These are phyloP conservation scores for Septoria petroselini DNA, from an alignment of 2,329 filamentous ascomycete genomes.

Conservation along the genomic window DNA sequence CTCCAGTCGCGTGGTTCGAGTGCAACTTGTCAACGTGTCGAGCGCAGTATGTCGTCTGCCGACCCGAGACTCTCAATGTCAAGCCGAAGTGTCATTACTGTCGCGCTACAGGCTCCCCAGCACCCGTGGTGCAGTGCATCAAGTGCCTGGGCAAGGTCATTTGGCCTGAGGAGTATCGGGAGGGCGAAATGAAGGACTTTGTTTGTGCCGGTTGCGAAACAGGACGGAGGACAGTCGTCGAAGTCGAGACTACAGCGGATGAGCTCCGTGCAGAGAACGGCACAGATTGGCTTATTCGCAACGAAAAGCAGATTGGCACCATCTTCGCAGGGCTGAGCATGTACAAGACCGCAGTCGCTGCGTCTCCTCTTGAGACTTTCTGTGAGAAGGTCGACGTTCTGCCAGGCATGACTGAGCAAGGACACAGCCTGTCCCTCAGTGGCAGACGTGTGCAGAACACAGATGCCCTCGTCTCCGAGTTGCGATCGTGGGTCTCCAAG, in stretches of 20 bases:
- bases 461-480: background rate
- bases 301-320: conserved; percentile 7
- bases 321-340: conserved; percentile 1
- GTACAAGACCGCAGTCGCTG: conserved; percentile 1
- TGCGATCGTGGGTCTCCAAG: conserved; percentile 9
- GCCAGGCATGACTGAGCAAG: background rate
- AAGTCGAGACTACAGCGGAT: conserved; percentile 12
- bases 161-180: conserved; percentile 20
- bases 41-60: conserved; percentile 17
- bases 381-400: conserved; percentile 11
- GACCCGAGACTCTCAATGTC: conserved; percentile 15
- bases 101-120: background rate
- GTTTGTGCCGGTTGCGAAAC: conserved; percentile 13
- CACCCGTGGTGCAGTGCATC: conserved; percentile 14
- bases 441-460: conserved; percentile 11
- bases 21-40: conserved; percentile 11
- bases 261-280: conserved; percentile 12
- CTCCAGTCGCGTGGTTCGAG: conserved; percentile 11
- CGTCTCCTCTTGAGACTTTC: conserved; percentile 6
- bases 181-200: background rate
- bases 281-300: conserved; percentile 10
- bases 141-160: conserved; percentile 14
- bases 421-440: background rate
- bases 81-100: conserved; percentile 22
- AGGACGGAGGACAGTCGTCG: conserved; percentile 5